Conservation (phyloP, 495 filamentous ascomycete genomes). For the Talaromyces stipitatus region DNA sequence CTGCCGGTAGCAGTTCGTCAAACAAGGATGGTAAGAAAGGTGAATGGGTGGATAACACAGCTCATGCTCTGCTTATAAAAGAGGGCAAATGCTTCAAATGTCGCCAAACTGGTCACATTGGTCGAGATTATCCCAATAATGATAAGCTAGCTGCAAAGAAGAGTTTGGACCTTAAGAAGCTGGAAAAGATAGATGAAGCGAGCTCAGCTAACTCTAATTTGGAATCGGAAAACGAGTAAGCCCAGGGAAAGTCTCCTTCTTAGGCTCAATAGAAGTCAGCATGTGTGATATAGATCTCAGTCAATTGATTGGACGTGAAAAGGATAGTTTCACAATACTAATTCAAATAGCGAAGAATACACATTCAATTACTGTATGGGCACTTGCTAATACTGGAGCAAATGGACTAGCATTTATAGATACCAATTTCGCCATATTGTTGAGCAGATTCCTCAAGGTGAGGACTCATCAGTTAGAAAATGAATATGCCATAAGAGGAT, state of each 20-base stretch:
- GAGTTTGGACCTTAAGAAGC: not conserved
- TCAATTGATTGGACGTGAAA: not conserved
- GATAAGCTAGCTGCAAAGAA: too few species aligned
- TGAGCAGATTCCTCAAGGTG: not conserved
- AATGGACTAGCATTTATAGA: conserved; percentile 7
- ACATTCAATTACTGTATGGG: not conserved
- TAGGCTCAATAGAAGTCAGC: not conserved
- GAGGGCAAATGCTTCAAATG: conserved; percentile 4
- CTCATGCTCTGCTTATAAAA: not conserved
- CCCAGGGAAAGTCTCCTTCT: conserved; percentile 7
- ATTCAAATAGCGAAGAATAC: conserved; percentile 6
- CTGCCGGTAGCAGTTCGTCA: too few species aligned
- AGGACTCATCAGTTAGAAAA: conserved; percentile 12
- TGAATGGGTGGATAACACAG: not conserved
- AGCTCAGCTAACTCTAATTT: not conserved
- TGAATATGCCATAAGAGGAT: conserved; percentile 11
- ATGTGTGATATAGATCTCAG: not conserved
- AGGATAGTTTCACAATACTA: conserved; percentile 8
- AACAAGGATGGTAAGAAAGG: too few species aligned
- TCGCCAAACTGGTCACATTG: not conserved
- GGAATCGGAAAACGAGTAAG: not conserved
- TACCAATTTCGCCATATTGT: not conserved
- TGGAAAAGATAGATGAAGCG: not conserved
- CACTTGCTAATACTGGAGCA: conserved; percentile 5
- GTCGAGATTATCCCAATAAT: not conserved